Conservation (phyloP, 169 alveolate genomes). For the Plasmodium inui region DNA sequence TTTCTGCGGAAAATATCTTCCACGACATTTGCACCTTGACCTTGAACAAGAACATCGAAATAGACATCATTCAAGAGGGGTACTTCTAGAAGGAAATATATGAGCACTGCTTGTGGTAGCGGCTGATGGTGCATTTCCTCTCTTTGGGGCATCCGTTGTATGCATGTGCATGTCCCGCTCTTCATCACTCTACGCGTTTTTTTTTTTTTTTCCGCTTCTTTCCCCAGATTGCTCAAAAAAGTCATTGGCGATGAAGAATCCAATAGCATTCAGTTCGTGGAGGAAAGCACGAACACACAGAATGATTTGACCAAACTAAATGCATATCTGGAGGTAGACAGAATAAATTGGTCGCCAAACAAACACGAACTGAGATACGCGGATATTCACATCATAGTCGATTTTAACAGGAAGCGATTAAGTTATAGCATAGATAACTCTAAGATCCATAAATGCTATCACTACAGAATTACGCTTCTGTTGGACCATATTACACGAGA, state of each 20-base stretch:
- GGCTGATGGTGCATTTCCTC: background rate
- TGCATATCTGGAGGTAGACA: constrained; percentile 15
- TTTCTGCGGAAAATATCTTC: constrained; percentile 39
- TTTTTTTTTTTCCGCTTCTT: background rate
- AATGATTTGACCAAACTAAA: constrained; percentile 44
- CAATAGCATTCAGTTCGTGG: constrained; percentile 40
- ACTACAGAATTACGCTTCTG: constrained; percentile 14
- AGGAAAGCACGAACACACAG: constrained; percentile 18
- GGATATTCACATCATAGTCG: constrained; percentile 41
- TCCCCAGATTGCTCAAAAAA: constrained; percentile 35
- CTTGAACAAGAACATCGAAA: constrained; percentile 35
- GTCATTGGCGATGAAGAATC: constrained; percentile 60
- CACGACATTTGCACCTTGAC: constrained; percentile 33
- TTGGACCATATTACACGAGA: constrained; percentile 32
- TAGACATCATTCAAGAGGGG: constrained; percentile 72
- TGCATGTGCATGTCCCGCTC: background rate
- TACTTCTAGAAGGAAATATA: background rate
- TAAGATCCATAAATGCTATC: constrained; percentile 62
- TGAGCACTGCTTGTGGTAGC: background rate
- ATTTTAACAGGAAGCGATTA: constrained; percentile 27
- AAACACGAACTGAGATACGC: constrained; percentile 27
- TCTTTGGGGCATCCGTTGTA: background rate
- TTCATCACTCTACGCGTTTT: background rate
- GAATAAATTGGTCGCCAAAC: constrained; percentile 4
- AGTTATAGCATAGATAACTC: constrained; percentile 46